These are phyloP conservation scores for Telopea speciosissima DNA, from an alignment of 177 flowering plant species.

Conservation along the genomic window DNA sequence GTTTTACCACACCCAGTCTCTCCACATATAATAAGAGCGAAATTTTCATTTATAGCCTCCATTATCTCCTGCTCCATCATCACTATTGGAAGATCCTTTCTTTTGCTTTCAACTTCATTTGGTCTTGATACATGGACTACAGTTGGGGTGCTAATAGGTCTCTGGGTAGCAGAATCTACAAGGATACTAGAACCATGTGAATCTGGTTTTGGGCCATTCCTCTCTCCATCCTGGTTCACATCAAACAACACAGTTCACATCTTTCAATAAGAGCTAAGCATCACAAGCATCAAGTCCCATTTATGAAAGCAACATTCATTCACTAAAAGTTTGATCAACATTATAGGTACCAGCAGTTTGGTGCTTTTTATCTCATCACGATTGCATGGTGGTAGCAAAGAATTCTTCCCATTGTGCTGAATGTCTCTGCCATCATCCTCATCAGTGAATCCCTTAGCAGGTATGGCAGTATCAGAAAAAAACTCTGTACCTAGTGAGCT, in stretches of 20 bases:
- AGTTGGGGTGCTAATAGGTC: conserved; percentile 30
- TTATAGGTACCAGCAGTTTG: conserved; percentile 12
- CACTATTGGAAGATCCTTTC: conserved; percentile 88
- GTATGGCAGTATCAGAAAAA: conserved; percentile 7
- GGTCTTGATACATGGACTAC: conserved; percentile 82
- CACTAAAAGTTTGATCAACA: background rate
- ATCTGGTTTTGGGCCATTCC: background rate
- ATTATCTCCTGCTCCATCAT: conserved; percentile 99
- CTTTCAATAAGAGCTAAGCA: background rate
- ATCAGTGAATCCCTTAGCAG: conserved; percentile 9
- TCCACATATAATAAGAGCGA: conserved; percentile 73
- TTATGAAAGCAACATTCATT: background rate
- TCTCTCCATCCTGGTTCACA: conserved; percentile 11
- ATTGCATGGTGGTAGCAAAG: conserved; percentile 3
- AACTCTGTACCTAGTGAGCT: conserved; percentile 6
- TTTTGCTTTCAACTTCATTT: conserved; percentile 49
- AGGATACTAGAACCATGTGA: background rate
- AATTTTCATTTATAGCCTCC: conserved; percentile 83
- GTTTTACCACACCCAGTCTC: conserved; percentile 99
- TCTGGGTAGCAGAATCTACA: conserved; percentile 11
- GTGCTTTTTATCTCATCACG: conserved; percentile 7
- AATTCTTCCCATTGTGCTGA: conserved; percentile 16
- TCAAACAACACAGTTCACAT: conserved; percentile 2
- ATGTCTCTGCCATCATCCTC: background rate
- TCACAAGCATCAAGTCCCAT: background rate